A percentile compares a stretch with the other conserved stretches of the same genome.
Conservation (phyloP, 2,329 filamentous ascomycete genomes). For the Xylariaceae sp. region DNA sequence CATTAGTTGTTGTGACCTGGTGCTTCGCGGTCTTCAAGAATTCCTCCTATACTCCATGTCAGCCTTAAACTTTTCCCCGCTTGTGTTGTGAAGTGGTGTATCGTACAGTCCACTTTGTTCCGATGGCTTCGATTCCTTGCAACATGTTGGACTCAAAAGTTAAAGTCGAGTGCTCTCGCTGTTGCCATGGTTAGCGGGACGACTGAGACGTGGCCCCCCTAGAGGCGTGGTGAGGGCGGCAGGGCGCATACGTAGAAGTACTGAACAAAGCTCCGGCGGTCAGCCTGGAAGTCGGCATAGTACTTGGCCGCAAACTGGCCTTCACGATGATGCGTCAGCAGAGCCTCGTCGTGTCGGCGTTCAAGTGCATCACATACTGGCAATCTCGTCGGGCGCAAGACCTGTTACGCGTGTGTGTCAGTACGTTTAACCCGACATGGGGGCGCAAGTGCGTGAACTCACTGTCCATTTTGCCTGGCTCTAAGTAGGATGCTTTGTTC, state of each 20-base stretch:
- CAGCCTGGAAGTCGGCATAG: conserved; percentile 17
- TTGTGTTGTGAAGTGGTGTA: background rate
- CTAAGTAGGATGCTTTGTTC: background rate
- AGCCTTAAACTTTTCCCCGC: background rate
- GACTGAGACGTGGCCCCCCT: background rate
- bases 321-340: conserved; percentile 2
- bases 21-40: conserved; percentile 21
- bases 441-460: conserved; percentile 4
- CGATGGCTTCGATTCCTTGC: conserved; percentile 62
- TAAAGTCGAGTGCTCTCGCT: conserved; percentile 85
- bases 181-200: conserved; percentile 22
- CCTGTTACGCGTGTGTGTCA: conserved; percentile 13
- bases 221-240: conserved; percentile 1
- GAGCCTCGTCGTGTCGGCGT: background rate
- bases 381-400: conserved; percentile 22
- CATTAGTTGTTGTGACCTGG: conserved; percentile 71
- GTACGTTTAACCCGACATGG: conserved; percentile 2
- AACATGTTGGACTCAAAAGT: conserved; percentile 76
- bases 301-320: conserved; percentile 21
- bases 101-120: conserved; percentile 76
- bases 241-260: conserved; percentile 22
- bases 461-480: conserved; percentile 17
- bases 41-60: conserved; percentile 15
- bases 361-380: conserved; percentile 16
- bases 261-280: conserved; percentile 17